A percentile compares a stretch with the other conserved stretches of the same genome.
Evolutionary conservation across 176 grass and related monocot genomes (phyloP).

Genomic region (Aegilops bicornis): DNA sequence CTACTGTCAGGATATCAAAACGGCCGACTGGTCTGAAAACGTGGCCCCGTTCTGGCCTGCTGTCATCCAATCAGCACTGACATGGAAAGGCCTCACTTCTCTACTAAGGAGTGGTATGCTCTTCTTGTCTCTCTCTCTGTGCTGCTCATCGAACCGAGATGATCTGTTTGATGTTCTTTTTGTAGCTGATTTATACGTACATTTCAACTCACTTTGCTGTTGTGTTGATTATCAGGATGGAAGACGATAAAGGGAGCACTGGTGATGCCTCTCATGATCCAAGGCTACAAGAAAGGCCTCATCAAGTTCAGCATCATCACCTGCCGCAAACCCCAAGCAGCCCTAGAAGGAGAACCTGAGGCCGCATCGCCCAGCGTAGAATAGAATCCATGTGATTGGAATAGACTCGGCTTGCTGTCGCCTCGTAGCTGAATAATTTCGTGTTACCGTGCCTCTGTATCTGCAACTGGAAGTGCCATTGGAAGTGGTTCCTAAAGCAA

Average conservation of each 20-base stretch:
- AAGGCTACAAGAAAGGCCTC: slow-evolving; percentile 88
- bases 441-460: not conserved
- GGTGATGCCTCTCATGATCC: slow-evolving; percentile 95
- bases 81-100: slow-evolving; percentile 85
- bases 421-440: not conserved
- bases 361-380: not conserved
- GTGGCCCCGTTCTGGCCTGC: slow-evolving; percentile 98
- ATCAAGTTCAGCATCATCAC: slow-evolving; percentile 92
- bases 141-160: not conserved
- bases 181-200: not conserved
- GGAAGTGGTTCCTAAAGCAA: not conserved
- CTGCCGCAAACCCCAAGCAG: slow-evolving; percentile 63
- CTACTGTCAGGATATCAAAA: slow-evolving; percentile 63
- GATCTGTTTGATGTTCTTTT: too few relatives aligned
- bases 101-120: slow-evolving; percentile 61
- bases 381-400: not conserved
- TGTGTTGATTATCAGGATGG: slow-evolving; percentile 62
- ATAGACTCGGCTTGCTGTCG: not conserved
- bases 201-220: not conserved
- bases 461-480: not conserved
- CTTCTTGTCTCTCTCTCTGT: not conserved
- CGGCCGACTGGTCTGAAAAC: slow-evolving; percentile 88
- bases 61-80: slow-evolving; percentile 80
- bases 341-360: slow-evolving; percentile 5
- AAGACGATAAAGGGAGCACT: slow-evolving; percentile 93